Evolutionary conservation across 2,329 filamentous ascomycete genomes (phyloP).

Genomic region (Lachnum nothofagi): DNA sequence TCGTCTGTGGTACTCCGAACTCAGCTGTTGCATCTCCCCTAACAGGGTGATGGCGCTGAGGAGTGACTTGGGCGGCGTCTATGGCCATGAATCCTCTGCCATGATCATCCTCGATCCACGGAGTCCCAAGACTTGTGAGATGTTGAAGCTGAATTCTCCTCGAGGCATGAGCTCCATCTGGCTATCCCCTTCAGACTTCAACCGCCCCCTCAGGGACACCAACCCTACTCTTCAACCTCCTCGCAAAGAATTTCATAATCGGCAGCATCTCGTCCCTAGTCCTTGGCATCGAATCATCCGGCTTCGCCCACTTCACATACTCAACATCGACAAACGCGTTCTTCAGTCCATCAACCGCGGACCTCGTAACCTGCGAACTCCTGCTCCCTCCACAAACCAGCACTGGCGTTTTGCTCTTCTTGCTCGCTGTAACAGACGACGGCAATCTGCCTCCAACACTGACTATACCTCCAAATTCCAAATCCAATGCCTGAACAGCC

Average conservation of each 20-base stretch:
- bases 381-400: conserved; percentile 54
- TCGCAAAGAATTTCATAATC: conserved; percentile 78
- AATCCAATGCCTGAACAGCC: conserved; percentile 23
- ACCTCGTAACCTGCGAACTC: conserved; percentile 54
- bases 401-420: conserved; percentile 59
- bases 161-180: not conserved
- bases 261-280: conserved; percentile 81
- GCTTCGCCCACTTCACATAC: conserved; percentile 63
- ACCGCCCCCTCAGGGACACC: conserved; percentile 50
- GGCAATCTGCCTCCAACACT: conserved; percentile 59
- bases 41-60: too few relatives aligned
- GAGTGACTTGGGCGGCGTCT: too few relatives aligned
- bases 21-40: too few relatives aligned
- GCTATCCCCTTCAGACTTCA: conserved; percentile 36
- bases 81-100: too few relatives aligned
- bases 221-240: conserved; percentile 52
- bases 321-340: conserved; percentile 62
- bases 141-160: not conserved
- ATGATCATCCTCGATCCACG: too few relatives aligned
- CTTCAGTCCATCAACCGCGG: conserved; percentile 59
- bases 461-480: conserved; percentile 53
- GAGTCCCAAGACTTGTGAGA: too few relatives aligned
- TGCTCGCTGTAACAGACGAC: conserved; percentile 35
- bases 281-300: conserved; percentile 75
- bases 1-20: too few relatives aligned